Percentiles rank a stretch among this genome's conserved stretches.
These are phyloP conservation scores for Symbiodinium pilosum DNA, from an alignment of 73 alveolate genomes.

Conservation along the genomic window DNA sequence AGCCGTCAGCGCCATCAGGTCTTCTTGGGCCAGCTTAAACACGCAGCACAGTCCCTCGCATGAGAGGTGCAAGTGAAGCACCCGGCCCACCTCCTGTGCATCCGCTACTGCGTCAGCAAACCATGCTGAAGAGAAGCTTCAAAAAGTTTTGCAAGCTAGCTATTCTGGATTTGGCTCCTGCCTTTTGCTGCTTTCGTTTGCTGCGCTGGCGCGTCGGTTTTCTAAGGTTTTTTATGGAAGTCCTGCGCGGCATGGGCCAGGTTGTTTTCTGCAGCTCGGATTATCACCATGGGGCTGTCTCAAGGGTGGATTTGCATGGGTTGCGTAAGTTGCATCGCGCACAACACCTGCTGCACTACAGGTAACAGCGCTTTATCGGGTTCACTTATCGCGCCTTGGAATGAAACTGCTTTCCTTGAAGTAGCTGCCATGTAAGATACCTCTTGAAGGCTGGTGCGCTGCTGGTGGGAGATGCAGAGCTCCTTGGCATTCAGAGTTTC, in stretches of 20 bases:
- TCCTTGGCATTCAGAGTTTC: background rate
- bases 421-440: too few relatives aligned
- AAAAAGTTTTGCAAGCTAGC: too few relatives aligned
- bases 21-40: too few relatives aligned
- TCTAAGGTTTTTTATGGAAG: constrained; percentile 50
- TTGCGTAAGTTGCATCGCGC: background rate
- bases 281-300: too few relatives aligned
- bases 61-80: too few relatives aligned
- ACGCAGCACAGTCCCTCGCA: too few relatives aligned
- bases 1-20: too few relatives aligned
- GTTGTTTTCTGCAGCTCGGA: constrained; percentile 45
- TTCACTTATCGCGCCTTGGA: background rate
- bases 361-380: constrained; percentile 45
- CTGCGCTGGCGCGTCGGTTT: background rate
- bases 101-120: background rate
- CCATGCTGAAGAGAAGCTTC: background rate
- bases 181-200: background rate
- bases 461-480: constrained; percentile 41
- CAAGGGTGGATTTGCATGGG: background rate
- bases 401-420: background rate
- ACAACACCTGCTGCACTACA: background rate
- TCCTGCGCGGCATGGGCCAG: constrained; percentile 62
- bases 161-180: too few relatives aligned
- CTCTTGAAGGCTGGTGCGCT: constrained; percentile 5
- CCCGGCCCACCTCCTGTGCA: background rate